A percentile compares a stretch with the other conserved stretches of the same genome.
phyloP scores from a whole-genome alignment of 768 basidiomycete species.

The Cyathus striatus region DNA sequence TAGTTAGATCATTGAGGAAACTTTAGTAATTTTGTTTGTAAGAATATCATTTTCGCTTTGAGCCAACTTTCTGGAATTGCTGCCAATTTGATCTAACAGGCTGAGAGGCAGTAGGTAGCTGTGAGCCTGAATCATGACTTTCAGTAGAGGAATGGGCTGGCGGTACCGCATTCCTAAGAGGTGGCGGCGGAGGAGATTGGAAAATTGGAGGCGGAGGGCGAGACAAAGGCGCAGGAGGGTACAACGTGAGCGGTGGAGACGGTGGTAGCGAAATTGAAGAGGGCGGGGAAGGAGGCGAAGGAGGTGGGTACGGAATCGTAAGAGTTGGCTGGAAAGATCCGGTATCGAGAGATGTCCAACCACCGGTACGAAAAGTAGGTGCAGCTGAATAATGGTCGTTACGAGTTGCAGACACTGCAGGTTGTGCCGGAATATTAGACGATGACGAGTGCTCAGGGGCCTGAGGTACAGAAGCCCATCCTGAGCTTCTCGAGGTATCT shows the following conservation, averaged over 20 bases:
- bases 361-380: constrained; percentile 53
- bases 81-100: constrained; percentile 50
- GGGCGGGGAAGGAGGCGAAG: constrained; percentile 17
- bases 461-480: constrained; percentile 10
- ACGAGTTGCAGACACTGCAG: constrained; percentile 6
- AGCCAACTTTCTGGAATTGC: constrained; percentile 44
- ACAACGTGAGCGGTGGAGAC: constrained; percentile 9
- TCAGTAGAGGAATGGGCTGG: constrained; percentile 9
- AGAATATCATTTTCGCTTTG: constrained; percentile 20
- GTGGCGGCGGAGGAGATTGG: constrained; percentile 3
- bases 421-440: too few species aligned
- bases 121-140: too few species aligned
- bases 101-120: too few species aligned
- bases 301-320: constrained; percentile 17
- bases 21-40: too few species aligned
- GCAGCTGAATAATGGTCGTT: constrained; percentile 16
- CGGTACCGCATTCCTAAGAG: constrained; percentile 2
- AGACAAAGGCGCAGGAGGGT: too few species aligned
- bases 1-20: too few species aligned
- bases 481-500: constrained; percentile 7
- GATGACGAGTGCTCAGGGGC: too few species aligned
- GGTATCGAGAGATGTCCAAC: constrained; percentile 65
- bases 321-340: constrained; percentile 23
- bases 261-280: constrained; percentile 13
- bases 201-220: constrained; percentile 4